phyloP scores from a whole-genome alignment of 257 asterid species.

The Handroanthus guayacan region DNA sequence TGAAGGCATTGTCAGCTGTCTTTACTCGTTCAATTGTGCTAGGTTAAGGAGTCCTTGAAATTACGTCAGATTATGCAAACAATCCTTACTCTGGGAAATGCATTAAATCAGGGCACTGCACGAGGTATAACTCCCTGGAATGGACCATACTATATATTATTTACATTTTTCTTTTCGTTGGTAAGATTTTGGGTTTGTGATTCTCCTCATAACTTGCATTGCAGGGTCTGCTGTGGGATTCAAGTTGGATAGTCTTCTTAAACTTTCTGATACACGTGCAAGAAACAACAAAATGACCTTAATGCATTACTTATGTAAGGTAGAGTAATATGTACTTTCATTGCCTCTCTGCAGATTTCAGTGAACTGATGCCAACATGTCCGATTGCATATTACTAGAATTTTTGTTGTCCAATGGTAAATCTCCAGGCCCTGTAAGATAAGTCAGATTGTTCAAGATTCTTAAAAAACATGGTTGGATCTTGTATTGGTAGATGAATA shows the following conservation, averaged over 20 bases:
- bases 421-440: background rate
- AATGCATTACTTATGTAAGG: constrained; percentile 99
- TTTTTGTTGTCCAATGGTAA: constrained; percentile 8
- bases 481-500: no score
- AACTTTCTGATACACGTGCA: constrained; percentile 98
- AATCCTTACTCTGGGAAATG: constrained; percentile 95
- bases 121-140: constrained; percentile 65
- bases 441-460: background rate
- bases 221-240: constrained; percentile 98
- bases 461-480: background rate
- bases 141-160: constrained; percentile 22
- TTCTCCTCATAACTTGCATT: constrained; percentile 34
- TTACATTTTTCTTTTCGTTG: constrained; percentile 26
- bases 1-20: constrained; percentile 31
- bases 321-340: constrained; percentile 40
- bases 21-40: constrained; percentile 40
- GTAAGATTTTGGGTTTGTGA: constrained; percentile 28
- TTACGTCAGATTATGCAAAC: constrained; percentile 98
- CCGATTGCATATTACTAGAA: background rate
- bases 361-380: constrained; percentile 14
- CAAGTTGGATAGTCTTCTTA: constrained; percentile 97
- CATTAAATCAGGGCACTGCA: constrained; percentile 97
- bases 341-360: constrained; percentile 24
- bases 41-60: constrained; percentile 91
- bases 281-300: constrained; percentile 96